phyloP scores from a whole-genome alignment of 495 filamentous ascomycete species.

The Penicillium bovifimosum region DNA sequence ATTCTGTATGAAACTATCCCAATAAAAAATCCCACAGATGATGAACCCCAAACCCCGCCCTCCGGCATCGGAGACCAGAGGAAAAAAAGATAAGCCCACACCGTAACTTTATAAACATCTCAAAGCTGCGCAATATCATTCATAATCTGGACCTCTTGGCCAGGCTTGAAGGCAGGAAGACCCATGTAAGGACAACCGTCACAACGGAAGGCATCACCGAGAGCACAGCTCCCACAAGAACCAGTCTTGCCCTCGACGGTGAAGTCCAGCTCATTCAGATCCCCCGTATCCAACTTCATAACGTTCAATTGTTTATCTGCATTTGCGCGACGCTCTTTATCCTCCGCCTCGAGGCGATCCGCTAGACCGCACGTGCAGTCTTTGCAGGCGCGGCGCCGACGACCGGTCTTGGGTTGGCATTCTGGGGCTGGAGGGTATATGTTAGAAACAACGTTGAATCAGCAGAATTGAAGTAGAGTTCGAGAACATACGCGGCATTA shows the following conservation, averaged over 20 bases:
- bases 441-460: too few relatives aligned
- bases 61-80: not conserved
- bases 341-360: conserved; percentile 71
- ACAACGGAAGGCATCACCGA: conserved; percentile 65
- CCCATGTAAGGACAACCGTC: conserved; percentile 88
- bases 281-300: conserved; percentile 67
- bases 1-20: conserved; percentile 3
- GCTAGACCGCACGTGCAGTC: conserved; percentile 95
- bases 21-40: not conserved
- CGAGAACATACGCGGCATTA: conserved; percentile 64
- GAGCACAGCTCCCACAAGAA: conserved; percentile 84
- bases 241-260: conserved; percentile 94
- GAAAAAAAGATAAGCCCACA: not conserved
- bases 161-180: conserved; percentile 90
- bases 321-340: conserved; percentile 58
- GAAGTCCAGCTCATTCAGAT: conserved; percentile 83
- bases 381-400: conserved; percentile 89
- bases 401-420: conserved; percentile 82
- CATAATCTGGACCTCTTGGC: conserved; percentile 82
- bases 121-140: conserved; percentile 85
- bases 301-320: conserved; percentile 57
- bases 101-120: not conserved
- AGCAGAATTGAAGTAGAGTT: not conserved
- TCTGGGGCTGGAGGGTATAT: conserved; percentile 55
- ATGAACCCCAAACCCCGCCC: not conserved